Percentiles rank a stretch among this genome's conserved stretches.
phyloP scores from a whole-genome alignment of 2,329 filamentous ascomycete genomes.

The Mycosphaerella sp. region DNA sequence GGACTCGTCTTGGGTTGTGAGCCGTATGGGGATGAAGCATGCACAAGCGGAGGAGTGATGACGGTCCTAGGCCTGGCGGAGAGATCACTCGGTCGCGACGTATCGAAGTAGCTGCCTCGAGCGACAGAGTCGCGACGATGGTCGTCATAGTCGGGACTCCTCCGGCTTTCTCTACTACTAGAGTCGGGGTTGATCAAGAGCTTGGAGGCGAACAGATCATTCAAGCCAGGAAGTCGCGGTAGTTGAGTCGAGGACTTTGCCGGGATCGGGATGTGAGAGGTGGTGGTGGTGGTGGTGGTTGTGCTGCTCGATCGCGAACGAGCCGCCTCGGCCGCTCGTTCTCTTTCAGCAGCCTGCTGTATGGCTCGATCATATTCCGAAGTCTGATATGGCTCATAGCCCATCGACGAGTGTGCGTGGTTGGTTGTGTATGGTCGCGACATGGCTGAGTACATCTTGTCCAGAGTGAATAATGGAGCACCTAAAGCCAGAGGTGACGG shows the following conservation, averaged over 20 bases:
- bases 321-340: neutral
- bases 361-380: constrained; percentile 8
- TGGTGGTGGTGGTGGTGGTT: neutral
- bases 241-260: neutral
- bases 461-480: neutral
- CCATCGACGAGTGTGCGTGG: neutral
- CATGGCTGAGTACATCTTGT: neutral
- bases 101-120: neutral
- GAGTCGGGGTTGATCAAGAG: constrained; percentile 12
- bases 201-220: constrained; percentile 13
- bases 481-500: neutral
- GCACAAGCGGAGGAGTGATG: neutral
- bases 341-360: constrained; percentile 1
- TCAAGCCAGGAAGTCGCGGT: constrained; percentile 9
- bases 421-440: neutral
- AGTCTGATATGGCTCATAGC: constrained; percentile 7
- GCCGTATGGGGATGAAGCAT: neutral
- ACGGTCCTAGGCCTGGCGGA: neutral
- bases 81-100: neutral
- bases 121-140: constrained; percentile 3
- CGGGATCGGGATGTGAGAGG: neutral
- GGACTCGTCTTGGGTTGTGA: neutral
- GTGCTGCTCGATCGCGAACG: neutral
- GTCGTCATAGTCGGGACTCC: neutral
- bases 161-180: neutral